Base-by-base conservation (phyloP, 495 filamentous ascomycete species). In the Bombardia bombarda region DNA sequence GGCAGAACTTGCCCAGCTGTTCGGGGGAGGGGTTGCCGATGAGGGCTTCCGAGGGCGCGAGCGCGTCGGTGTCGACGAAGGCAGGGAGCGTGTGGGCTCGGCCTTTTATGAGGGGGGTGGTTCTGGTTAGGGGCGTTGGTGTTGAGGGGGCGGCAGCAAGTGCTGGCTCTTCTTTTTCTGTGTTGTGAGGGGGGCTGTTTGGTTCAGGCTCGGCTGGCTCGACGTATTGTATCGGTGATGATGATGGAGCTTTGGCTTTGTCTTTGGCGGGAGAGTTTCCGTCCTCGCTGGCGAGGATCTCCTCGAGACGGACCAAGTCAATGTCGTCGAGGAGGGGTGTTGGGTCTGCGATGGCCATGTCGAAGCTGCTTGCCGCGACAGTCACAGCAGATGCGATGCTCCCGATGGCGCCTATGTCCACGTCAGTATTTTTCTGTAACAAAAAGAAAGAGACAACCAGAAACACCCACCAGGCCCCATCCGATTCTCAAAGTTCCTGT, bases 41-140 rank as follows among this genome's bases (percentile, higher is more conserved):
- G 26, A 28, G 26, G 6, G 13, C 9, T 13, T 28, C 43, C 9
- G 43, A 36, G 26, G 43, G 39, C 19, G 43, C 43, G 17, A 36
- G 19, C 13, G 43, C 43, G 35, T 46, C 39, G 26, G 43, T 46
- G 43, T 46, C 39, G 43, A 46, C 34, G 43, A 46, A 26, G 19
- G 34, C 43, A 8, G 34, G n/a, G 13, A 40, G 12, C 12, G 43
- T n/a, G 30, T 36, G 43, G 10, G 40, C 43, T 7, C 13, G 9
- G 26, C 26, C 26, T 13, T 2, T 1, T 2, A 28, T 28, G 26
- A 13, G 2, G n/a, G n/a, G n/a, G n/a, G n/a, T n/a, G n/a, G n/a
- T n/a, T n/a, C n/a, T n/a, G n/a, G n/a, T n/a, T n/a, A n/a, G n/a
- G n/a, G n/a, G n/a, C n/a, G n/a, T n/a, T n/a, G n/a, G n/a, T 28